Evolutionary conservation across 169 alveolate genomes (phyloP).

Genomic region (Sarcocystis neurona): DNA sequence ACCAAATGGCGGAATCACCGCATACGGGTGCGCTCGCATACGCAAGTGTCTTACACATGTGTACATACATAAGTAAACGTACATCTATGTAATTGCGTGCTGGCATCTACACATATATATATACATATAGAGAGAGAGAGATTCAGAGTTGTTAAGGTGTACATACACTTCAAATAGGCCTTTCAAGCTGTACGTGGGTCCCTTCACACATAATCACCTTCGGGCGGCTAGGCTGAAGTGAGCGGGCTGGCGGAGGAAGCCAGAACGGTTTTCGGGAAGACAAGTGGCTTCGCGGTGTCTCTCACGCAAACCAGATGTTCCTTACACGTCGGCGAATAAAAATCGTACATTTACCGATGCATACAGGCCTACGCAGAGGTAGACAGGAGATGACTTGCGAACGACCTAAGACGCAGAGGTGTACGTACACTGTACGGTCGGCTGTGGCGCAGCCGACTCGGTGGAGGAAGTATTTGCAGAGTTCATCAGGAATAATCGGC

Average conservation of each 20-base stretch:
- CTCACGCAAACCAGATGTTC: too few species aligned
- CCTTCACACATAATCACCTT: background rate
- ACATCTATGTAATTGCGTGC: background rate
- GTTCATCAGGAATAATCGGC: conserved; percentile 18
- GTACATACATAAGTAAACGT: background rate
- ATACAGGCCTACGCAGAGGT: background rate
- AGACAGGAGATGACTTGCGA: too few species aligned
- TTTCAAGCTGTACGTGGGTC: background rate
- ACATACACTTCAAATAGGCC: background rate
- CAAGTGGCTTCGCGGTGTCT: background rate
- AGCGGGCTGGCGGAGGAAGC: too few species aligned
- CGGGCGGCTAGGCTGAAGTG: too few species aligned
- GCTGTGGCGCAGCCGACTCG: conserved; percentile 22
- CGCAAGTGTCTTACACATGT: background rate
- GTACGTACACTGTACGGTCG: conserved; percentile 3
- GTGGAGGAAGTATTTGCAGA: conserved; percentile 1
- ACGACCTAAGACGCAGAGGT: too few species aligned
- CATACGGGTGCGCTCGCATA: too few species aligned
- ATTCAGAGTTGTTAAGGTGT: background rate
- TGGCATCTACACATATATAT: background rate
- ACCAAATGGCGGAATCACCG: too few species aligned
- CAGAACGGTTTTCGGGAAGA: background rate
- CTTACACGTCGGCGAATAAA: background rate
- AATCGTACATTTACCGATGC: background rate
- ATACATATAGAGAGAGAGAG: background rate